Evolutionary conservation across 2,329 filamentous ascomycete species (phyloP).

Genomic region (Colletotrichum navitas): DNA sequence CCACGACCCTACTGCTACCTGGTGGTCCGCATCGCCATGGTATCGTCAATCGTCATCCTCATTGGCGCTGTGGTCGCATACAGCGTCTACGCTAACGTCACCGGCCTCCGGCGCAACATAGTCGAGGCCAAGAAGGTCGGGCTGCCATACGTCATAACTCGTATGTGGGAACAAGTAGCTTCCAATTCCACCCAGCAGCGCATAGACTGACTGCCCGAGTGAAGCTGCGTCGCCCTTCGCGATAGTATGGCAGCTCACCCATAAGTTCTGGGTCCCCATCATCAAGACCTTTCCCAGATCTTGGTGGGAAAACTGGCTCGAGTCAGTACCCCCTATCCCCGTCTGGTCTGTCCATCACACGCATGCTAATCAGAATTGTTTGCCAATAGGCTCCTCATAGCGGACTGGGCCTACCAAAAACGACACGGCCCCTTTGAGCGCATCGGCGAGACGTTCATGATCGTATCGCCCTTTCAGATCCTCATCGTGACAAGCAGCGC

Average conservation of each 20-base stretch:
- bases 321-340: constrained; percentile 58
- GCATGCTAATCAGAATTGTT: constrained; percentile 35
- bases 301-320: constrained; percentile 69
- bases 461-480: constrained; percentile 69
- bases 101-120: constrained; percentile 60
- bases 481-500: constrained; percentile 71
- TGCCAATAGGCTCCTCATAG: constrained; percentile 62
- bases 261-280: constrained; percentile 66
- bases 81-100: constrained; percentile 48
- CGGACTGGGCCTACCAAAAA: constrained; percentile 70
- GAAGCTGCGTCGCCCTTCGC: constrained; percentile 64
- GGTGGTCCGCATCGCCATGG: constrained; percentile 46
- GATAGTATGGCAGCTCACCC: constrained; percentile 67
- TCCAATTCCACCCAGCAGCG: background rate
- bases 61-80: constrained; percentile 52
- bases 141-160: constrained; percentile 65
- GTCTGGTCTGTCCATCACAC: background rate
- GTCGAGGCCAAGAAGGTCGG: constrained; percentile 63
- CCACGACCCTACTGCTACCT: no score
- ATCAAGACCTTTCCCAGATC: constrained; percentile 66
- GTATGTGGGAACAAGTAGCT: constrained; percentile 55
- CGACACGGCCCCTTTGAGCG: constrained; percentile 70
- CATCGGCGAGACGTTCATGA: constrained; percentile 73
- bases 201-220: constrained; percentile 1
- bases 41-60: constrained; percentile 54